These are phyloP conservation scores for Kewa caespitosa DNA, from an alignment of 179 eudicot species.

Conservation along the genomic window DNA sequence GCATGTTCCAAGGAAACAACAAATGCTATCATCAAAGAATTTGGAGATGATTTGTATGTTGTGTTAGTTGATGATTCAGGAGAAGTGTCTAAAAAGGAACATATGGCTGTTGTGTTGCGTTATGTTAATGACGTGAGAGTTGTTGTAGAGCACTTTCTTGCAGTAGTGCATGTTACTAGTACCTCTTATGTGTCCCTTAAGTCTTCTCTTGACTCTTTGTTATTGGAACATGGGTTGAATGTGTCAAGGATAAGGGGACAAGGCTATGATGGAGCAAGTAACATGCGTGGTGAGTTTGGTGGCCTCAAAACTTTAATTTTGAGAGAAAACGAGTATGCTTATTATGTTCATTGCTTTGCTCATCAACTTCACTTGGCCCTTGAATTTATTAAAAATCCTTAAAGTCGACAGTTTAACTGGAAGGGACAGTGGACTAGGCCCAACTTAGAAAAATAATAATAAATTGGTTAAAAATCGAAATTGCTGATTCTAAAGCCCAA, in stretches of 20 bases:
- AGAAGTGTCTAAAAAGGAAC: constrained; percentile 22
- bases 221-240: constrained; percentile 17
- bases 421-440: too few species aligned
- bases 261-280: constrained; percentile 36
- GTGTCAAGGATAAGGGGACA: constrained; percentile 21
- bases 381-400: too few species aligned
- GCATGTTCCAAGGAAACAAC: not conserved
- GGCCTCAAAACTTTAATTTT: constrained; percentile 25
- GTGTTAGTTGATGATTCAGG: constrained; percentile 22
- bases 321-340: constrained; percentile 17
- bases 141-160: constrained; percentile 18
- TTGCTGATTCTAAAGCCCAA: too few species aligned
- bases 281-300: constrained; percentile 19
- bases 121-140: constrained; percentile 19
- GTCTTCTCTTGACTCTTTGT: constrained; percentile 1
- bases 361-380: constrained; percentile 34
- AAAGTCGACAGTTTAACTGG: too few species aligned
- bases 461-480: too few species aligned
- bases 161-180: constrained; percentile 14
- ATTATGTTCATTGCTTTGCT: constrained; percentile 31
- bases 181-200: constrained; percentile 10
- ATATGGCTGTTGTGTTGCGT: constrained; percentile 18
- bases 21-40: constrained; percentile 8
- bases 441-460: too few species aligned
- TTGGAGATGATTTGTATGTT: constrained; percentile 14